Evolutionary conservation across 2,329 filamentous ascomycete species (phyloP).

Genomic region (Geosmithia flava): DNA sequence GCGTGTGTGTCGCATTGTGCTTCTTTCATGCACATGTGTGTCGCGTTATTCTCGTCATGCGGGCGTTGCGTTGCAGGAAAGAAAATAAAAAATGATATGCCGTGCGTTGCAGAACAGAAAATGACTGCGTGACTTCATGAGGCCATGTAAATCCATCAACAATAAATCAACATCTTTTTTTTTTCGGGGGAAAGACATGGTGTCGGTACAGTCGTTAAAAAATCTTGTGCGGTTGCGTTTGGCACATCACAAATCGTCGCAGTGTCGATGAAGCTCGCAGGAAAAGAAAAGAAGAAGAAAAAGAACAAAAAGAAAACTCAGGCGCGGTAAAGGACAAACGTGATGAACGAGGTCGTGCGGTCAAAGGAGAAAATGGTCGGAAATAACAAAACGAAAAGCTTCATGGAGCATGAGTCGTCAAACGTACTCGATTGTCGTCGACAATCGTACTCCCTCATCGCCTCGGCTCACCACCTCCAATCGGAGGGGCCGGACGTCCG

Average conservation of each 20-base stretch:
- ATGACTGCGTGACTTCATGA: background rate
- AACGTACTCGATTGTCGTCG: background rate
- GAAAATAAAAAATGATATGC: background rate
- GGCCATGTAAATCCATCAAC: no score
- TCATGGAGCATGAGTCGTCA: background rate
- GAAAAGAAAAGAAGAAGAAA: background rate
- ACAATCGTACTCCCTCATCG: background rate
- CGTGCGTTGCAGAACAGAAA: no score
- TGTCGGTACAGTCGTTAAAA: background rate
- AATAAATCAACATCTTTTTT: no score
- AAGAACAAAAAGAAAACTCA: background rate
- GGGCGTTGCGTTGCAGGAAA: no score
- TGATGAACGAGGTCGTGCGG: no score
- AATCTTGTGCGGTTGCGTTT: no score
- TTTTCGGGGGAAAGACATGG: background rate
- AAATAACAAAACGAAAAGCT: conserved; percentile 4
- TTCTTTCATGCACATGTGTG: no score
- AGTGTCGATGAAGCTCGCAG: background rate
- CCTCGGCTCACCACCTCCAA: background rate
- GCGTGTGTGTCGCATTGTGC: no score
- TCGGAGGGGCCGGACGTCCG: conserved; percentile 1
- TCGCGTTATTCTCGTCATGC: no score
- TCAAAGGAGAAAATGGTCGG: background rate
- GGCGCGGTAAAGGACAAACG: background rate
- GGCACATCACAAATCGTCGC: background rate